These are phyloP conservation scores for Mycena leptocephala DNA, from an alignment of 768 basidiomycete genomes.

Conservation along the genomic window DNA sequence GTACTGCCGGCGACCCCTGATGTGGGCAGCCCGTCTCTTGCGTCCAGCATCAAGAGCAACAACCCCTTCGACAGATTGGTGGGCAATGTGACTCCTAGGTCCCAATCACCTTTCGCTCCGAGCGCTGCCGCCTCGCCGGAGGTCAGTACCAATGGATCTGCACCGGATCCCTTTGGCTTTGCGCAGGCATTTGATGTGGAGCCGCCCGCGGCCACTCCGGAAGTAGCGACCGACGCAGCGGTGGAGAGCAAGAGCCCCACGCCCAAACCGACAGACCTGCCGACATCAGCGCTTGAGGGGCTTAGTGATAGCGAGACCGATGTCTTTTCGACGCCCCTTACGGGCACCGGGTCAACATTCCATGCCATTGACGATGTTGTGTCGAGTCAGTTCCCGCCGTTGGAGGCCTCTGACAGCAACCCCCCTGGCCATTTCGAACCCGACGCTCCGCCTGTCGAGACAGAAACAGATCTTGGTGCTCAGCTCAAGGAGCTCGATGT, in stretches of 20 bases:
- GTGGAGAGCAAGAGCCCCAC: constrained; percentile 14
- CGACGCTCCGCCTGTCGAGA: constrained; percentile 33
- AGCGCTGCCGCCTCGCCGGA: constrained; percentile 58
- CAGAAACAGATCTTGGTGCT: constrained; percentile 66
- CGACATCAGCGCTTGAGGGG: neutral
- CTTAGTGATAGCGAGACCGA: constrained; percentile 36
- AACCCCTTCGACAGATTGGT: constrained; percentile 92
- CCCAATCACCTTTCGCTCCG: constrained; percentile 75
- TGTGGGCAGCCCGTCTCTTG: constrained; percentile 64
- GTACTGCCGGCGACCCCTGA: constrained; percentile 84
- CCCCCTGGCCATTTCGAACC: constrained; percentile 30
- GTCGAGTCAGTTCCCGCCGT: constrained; percentile 17
- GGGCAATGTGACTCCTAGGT: constrained; percentile 61
- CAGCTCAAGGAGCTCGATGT: constrained; percentile 73
- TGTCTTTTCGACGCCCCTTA: constrained; percentile 45
- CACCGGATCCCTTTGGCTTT: constrained; percentile 41
- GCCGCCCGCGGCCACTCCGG: neutral
- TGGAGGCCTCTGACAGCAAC: neutral
- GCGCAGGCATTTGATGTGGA: constrained; percentile 46
- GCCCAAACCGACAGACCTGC: constrained; percentile 5
- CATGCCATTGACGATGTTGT: constrained; percentile 53
- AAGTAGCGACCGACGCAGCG: neutral
- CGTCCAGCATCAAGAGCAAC: constrained; percentile 77
- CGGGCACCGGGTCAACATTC: constrained; percentile 56
- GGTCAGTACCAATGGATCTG: constrained; percentile 52